phyloP scores from a whole-genome alignment of 2,329 filamentous ascomycete species.

The Aspergillus uvarum region DNA sequence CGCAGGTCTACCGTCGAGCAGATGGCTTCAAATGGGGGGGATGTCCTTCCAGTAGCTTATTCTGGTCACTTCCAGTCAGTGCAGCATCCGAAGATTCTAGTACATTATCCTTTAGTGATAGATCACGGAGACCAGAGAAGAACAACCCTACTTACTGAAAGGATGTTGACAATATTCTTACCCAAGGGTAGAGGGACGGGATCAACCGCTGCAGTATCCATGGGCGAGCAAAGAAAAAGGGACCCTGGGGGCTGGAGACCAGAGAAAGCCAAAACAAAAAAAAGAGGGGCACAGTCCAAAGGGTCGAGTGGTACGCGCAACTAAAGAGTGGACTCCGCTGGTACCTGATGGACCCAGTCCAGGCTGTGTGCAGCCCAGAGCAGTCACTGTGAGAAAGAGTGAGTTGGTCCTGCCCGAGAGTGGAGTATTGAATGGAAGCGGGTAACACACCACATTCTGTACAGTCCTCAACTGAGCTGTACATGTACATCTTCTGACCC shows the following conservation, averaged over 20 bases:
- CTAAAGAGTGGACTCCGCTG: not conserved
- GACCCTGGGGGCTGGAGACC: not conserved
- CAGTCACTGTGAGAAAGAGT: not conserved
- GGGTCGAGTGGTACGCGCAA: too few species aligned
- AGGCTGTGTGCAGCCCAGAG: not conserved
- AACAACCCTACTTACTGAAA: not conserved
- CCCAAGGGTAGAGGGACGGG: slow-evolving; percentile 1
- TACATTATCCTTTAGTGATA: too few species aligned
- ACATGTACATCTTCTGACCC: too few species aligned
- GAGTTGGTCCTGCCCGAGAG: not conserved
- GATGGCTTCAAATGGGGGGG: too few species aligned
- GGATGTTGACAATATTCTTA: not conserved
- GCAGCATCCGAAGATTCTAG: too few species aligned
- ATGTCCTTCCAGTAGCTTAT: too few species aligned
- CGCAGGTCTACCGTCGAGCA: too few species aligned
- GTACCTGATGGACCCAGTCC: not conserved
- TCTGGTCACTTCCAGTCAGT: too few species aligned
- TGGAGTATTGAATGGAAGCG: not conserved
- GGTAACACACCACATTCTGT: too few species aligned
- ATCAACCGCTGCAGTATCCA: slow-evolving; percentile 2
- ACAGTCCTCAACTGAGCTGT: too few species aligned
- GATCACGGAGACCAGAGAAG: not conserved
- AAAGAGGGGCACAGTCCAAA: not conserved
- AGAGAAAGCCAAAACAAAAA: not conserved
- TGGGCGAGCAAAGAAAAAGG: not conserved